Conservation (phyloP, 257 asterid species). For the Lycium barbarum region DNA sequence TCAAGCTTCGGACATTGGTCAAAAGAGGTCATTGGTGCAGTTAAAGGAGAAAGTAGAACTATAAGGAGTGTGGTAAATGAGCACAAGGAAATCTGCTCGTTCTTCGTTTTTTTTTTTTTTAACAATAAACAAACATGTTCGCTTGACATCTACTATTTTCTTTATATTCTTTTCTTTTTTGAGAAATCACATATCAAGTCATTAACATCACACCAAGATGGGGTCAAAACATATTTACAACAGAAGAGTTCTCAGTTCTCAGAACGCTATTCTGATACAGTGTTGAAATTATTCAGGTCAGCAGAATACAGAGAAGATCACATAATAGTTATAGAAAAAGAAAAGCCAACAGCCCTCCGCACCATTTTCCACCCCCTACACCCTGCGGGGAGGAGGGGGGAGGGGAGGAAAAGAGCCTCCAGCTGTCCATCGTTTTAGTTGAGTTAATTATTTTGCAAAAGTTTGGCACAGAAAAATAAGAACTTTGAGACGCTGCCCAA, state of each 20-base stretch:
- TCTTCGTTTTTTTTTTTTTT: neutral
- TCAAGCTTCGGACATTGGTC: neutral
- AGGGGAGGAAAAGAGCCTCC: neutral
- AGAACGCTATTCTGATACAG: neutral
- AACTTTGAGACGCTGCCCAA: neutral
- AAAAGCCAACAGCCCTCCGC: constrained; percentile 11
- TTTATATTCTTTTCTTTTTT: neutral
- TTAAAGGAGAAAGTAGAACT: neutral
- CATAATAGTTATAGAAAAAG: neutral
- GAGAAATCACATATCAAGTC: constrained; percentile 14
- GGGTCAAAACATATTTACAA: constrained; percentile 29
- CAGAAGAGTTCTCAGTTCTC: constrained; percentile 4
- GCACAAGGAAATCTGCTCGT: constrained; percentile 4
- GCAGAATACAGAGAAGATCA: neutral
- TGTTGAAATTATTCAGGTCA: constrained; percentile 1
- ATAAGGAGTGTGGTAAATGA: neutral
- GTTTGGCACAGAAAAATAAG: neutral
- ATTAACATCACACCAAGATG: constrained; percentile 20
- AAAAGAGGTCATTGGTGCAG: neutral
- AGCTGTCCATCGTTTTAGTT: neutral
- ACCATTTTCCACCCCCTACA: neutral
- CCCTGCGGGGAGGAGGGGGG: neutral
- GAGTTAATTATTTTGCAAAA: neutral
- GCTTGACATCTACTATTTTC: neutral
- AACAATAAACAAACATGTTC: neutral